Evolutionary conservation across 306 rosid species (phyloP).

Genomic region (Cyclanthera cordifolia): DNA sequence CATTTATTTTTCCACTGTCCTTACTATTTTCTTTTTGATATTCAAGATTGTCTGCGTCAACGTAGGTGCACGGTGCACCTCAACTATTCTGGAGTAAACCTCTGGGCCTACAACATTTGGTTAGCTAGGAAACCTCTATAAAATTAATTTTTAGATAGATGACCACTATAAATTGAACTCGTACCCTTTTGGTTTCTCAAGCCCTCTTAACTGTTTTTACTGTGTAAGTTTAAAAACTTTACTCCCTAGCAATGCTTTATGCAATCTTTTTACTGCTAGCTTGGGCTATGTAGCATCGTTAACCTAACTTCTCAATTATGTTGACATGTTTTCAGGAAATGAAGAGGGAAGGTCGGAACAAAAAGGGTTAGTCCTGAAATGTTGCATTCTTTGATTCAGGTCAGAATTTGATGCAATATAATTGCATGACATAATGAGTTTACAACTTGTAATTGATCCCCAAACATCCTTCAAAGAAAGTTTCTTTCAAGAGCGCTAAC

Average conservation of each 20-base stretch:
- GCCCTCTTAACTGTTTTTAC: too few relatives aligned
- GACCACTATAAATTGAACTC: too few relatives aligned
- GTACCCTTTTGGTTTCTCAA: too few relatives aligned
- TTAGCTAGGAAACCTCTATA: too few relatives aligned
- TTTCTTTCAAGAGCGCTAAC: background rate
- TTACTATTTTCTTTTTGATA: background rate
- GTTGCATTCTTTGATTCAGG: slow-evolving; percentile 64
- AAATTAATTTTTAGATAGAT: too few relatives aligned
- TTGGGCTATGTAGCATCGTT: background rate
- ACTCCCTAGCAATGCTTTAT: background rate
- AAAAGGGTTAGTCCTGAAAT: slow-evolving; percentile 79
- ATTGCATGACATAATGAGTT: background rate
- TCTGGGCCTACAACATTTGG: too few relatives aligned
- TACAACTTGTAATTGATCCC: background rate
- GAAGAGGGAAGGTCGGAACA: slow-evolving; percentile 89
- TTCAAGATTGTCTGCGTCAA: too few relatives aligned
- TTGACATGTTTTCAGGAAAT: slow-evolving; percentile 48
- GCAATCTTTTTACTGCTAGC: background rate
- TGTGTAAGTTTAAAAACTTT: background rate
- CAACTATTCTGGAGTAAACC: too few relatives aligned
- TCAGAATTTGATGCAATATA: background rate
- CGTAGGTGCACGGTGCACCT: too few relatives aligned
- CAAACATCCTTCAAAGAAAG: background rate
- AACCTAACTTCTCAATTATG: too few relatives aligned
- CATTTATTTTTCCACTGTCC: background rate